These are phyloP conservation scores for Paraurostyla sp. DNA, from an alignment of 73 alveolate species.

Conservation along the genomic window DNA sequence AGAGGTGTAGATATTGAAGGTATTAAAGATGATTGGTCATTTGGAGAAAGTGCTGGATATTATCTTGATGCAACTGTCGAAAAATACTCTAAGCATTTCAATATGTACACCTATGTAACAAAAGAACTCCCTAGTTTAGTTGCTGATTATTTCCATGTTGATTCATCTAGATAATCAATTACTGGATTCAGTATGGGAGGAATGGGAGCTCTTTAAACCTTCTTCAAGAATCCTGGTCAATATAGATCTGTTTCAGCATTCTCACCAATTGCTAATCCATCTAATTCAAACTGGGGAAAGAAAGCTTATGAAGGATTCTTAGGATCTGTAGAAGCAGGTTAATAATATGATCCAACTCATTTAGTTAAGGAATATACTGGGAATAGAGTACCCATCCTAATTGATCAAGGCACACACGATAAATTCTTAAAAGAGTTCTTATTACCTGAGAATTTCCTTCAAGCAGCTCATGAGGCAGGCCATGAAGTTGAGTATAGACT, in stretches of 20 bases:
- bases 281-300: slow-evolving; percentile 84
- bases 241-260: slow-evolving; percentile 83
- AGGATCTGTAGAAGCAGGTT: slow-evolving; percentile 83
- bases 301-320: slow-evolving; percentile 81
- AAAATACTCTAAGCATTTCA: slow-evolving; percentile 79
- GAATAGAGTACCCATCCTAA: slow-evolving; percentile 64
- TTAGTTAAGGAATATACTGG: slow-evolving; percentile 70
- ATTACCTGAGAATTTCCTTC: slow-evolving; percentile 75
- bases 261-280: slow-evolving; percentile 85
- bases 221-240: slow-evolving; percentile 78
- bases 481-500: slow-evolving; percentile 55
- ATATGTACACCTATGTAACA: slow-evolving; percentile 82
- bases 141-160: slow-evolving; percentile 78
- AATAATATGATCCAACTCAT: slow-evolving; percentile 79
- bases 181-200: slow-evolving; percentile 92
- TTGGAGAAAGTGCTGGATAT: slow-evolving; percentile 84
- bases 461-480: slow-evolving; percentile 61
- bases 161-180: slow-evolving; percentile 73
- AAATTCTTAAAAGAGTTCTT: slow-evolving; percentile 76
- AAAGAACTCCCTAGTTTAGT: slow-evolving; percentile 80
- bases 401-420: slow-evolving; percentile 84
- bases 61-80: slow-evolving; percentile 85
- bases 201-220: slow-evolving; percentile 81
- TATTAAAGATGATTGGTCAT: slow-evolving; percentile 76
- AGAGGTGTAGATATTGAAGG: slow-evolving; percentile 82